These are phyloP conservation scores for Akanthomyces dipterigenus DNA, from an alignment of 2,329 filamentous ascomycete genomes.

Conservation along the genomic window DNA sequence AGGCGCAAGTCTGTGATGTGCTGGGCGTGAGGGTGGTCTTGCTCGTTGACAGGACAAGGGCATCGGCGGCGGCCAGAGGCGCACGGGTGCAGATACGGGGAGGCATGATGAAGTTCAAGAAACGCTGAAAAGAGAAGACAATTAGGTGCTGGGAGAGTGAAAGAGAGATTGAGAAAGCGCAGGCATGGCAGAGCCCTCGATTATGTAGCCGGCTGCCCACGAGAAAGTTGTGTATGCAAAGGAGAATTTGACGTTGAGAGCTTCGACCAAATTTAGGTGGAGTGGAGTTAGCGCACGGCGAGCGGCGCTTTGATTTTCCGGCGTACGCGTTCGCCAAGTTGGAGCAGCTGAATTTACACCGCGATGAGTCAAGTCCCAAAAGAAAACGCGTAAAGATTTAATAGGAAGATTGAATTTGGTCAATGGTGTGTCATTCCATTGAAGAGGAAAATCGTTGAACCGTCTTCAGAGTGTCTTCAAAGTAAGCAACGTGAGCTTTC, in stretches of 20 bases:
- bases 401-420: no score
- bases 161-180: background rate
- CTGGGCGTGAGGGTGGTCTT: slow-evolving; percentile 12
- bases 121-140: background rate
- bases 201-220: slow-evolving; percentile 12
- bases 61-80: slow-evolving; percentile 25
- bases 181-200: slow-evolving; percentile 20
- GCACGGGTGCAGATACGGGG: slow-evolving; percentile 17
- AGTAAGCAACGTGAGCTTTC: background rate
- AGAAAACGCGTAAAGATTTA: background rate
- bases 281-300: background rate
- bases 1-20: slow-evolving; percentile 23
- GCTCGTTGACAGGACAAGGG: slow-evolving; percentile 21
- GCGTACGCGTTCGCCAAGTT: background rate
- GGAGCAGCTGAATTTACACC: no score
- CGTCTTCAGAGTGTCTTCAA: background rate
- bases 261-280: slow-evolving; percentile 2
- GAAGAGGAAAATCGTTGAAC: background rate
- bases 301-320: slow-evolving; percentile 11
- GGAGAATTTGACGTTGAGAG: slow-evolving; percentile 2
- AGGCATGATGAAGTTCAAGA: slow-evolving; percentile 20
- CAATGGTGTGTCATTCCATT: background rate
- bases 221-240: slow-evolving; percentile 13
- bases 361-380: no score
- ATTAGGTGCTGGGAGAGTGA: slow-evolving; percentile 1